Percentiles rank a stretch among this genome's conserved stretches.
Evolutionary conservation across 2,329 filamentous ascomycete species (phyloP).

Genomic region (Colletotrichum spaethianum): DNA sequence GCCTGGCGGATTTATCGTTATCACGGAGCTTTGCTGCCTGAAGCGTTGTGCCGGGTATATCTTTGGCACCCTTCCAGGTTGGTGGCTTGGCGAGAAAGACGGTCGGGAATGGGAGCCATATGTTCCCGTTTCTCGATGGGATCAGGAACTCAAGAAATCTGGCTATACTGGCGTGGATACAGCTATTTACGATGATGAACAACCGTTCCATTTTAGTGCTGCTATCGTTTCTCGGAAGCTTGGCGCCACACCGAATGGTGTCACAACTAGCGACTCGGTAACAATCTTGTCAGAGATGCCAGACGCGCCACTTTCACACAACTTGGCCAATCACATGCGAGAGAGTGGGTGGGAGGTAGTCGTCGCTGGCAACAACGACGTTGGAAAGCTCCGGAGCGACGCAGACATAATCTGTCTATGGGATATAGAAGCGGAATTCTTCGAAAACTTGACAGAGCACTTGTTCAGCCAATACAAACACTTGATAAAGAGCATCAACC

Average conservation of each 20-base stretch:
- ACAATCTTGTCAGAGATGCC: not conserved
- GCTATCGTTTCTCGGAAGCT: slow-evolving; percentile 9
- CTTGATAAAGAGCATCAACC: slow-evolving; percentile 32
- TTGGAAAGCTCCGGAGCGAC: slow-evolving; percentile 23
- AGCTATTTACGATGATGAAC: slow-evolving; percentile 3
- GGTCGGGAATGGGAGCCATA: slow-evolving; percentile 46
- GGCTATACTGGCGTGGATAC: slow-evolving; percentile 45
- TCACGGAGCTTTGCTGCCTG: slow-evolving; percentile 22
- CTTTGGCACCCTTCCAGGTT: slow-evolving; percentile 48
- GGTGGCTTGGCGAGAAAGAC: slow-evolving; percentile 53
- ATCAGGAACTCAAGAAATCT: slow-evolving; percentile 44
- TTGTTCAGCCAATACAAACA: slow-evolving; percentile 37
- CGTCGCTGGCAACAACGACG: not conserved
- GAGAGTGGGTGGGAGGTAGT: not conserved
- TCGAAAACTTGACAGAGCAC: slow-evolving; percentile 1
- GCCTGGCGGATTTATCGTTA: slow-evolving; percentile 49
- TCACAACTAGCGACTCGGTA: not conserved
- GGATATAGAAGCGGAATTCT: not conserved
- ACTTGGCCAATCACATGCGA: not conserved
- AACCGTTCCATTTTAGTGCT: not conserved
- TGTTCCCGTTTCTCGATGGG: slow-evolving; percentile 45
- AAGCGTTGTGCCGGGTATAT: slow-evolving; percentile 47
- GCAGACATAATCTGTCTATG: slow-evolving; percentile 43
- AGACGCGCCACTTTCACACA: not conserved
- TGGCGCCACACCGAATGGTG: not conserved